Conservation (phyloP, 2,329 filamentous ascomycete genomes). For the Huntiella omanensis region DNA sequence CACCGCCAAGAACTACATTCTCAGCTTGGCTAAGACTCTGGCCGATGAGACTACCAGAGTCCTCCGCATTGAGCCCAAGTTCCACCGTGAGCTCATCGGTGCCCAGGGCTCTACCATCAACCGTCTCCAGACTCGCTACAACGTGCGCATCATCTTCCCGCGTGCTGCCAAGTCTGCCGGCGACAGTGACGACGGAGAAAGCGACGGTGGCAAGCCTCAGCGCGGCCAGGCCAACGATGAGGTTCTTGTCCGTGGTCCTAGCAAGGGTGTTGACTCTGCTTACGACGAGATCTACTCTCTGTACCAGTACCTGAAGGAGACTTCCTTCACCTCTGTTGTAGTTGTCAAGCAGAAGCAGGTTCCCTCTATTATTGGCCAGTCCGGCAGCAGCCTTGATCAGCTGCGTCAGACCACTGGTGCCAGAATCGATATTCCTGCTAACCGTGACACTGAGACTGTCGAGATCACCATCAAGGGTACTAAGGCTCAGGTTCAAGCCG, state of each 20-base stretch:
- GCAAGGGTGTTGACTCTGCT: constrained; percentile 79
- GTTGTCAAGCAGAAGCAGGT: constrained; percentile 81
- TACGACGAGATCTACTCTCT: constrained; percentile 80
- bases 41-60: constrained; percentile 79
- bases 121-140: constrained; percentile 78
- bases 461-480: constrained; percentile 88
- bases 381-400: constrained; percentile 78
- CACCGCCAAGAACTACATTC: constrained; percentile 65
- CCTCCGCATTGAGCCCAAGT: constrained; percentile 83
- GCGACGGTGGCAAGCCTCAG: constrained; percentile 43
- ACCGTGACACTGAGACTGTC: constrained; percentile 54
- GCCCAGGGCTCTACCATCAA: constrained; percentile 76
- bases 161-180: constrained; percentile 35
- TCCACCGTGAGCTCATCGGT: constrained; percentile 85
- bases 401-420: constrained; percentile 70
- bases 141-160: constrained; percentile 91
- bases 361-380: constrained; percentile 81
- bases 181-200: constrained; percentile 57
- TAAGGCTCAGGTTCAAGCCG: constrained; percentile 74
- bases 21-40: constrained; percentile 58
- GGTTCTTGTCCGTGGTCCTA: constrained; percentile 77
- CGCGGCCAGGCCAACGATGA: constrained; percentile 69
- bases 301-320: constrained; percentile 77
- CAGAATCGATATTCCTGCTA: constrained; percentile 78
- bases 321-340: constrained; percentile 61